A percentile compares a stretch with the other conserved stretches of the same genome.
Conservation (phyloP, 108 stramenopile genomes). For the Pseudonitzschia multiseries region DNA sequence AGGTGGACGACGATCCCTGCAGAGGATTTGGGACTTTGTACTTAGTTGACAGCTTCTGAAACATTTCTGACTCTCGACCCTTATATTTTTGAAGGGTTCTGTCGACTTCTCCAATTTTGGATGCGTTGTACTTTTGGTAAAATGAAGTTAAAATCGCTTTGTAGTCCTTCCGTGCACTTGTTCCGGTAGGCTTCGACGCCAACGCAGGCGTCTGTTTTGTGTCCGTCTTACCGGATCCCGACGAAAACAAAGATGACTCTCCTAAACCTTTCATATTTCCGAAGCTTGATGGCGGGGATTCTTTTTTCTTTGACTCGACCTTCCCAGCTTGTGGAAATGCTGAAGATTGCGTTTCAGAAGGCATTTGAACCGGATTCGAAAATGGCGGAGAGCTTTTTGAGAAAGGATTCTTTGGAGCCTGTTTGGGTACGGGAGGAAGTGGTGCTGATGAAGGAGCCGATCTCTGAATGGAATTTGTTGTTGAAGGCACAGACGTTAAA, state of each 20-base stretch:
- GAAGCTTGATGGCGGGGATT: background rate
- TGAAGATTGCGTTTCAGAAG: background rate
- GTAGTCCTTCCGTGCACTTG: constrained; percentile 42
- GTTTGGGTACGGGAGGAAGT: constrained; percentile 5
- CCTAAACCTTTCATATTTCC: constrained; percentile 21
- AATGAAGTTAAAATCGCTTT: constrained; percentile 59
- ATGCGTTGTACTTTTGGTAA: constrained; percentile 63
- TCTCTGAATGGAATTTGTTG: background rate
- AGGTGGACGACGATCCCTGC: constrained; percentile 19
- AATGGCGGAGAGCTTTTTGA: background rate
- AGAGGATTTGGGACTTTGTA: constrained; percentile 67
- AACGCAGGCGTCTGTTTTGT: constrained; percentile 3
- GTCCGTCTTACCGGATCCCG: constrained; percentile 2
- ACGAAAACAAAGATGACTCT: constrained; percentile 16
- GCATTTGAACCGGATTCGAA: background rate
- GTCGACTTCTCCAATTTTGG: constrained; percentile 65
- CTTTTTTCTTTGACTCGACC: background rate
- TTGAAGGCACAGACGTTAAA: constrained; percentile 4
- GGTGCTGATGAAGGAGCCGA: constrained; percentile 13
- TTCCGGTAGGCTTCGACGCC: constrained; percentile 1
- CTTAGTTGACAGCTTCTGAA: constrained; percentile 62
- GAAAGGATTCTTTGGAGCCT: constrained; percentile 18
- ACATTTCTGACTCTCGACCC: constrained; percentile 64
- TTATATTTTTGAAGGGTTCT: constrained; percentile 71
- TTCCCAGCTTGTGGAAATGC: background rate